phyloP scores from a whole-genome alignment of 2,329 filamentous ascomycete species.

The Fusarium sp. region DNA sequence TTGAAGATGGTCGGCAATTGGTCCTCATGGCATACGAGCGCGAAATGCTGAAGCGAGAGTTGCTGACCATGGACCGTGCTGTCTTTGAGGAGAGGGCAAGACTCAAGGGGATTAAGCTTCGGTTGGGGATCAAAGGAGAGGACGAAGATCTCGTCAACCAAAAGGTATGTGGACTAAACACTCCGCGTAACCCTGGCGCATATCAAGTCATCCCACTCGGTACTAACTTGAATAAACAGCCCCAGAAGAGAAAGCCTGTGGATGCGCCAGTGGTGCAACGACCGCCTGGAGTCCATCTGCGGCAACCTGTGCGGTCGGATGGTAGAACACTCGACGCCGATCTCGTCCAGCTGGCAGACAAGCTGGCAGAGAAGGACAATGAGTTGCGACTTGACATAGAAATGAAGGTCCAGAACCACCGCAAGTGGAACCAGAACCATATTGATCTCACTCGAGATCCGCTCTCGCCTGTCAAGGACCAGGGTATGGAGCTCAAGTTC shows the following conservation, averaged over 20 bases:
- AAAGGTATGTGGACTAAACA: conserved; percentile 71
- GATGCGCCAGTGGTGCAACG: conserved; percentile 71
- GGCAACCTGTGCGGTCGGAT: conserved; percentile 76
- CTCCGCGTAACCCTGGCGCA: conserved; percentile 34
- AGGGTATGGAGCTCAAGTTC: conserved; percentile 71
- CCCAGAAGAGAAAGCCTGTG: conserved; percentile 75
- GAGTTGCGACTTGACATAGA: conserved; percentile 85
- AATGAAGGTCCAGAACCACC: conserved; percentile 86
- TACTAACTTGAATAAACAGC: conserved; percentile 58
- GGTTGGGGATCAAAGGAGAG: conserved; percentile 88
- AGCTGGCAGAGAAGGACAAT: conserved; percentile 83
- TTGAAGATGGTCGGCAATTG: conserved; percentile 88
- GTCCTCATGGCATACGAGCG: conserved; percentile 82
- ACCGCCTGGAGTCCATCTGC: conserved; percentile 71
- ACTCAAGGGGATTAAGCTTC: conserved; percentile 89
- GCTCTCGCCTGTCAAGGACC: conserved; percentile 80
- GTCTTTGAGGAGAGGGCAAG: conserved; percentile 86
- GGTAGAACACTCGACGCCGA: conserved; percentile 81
- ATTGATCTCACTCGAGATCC: conserved; percentile 89
- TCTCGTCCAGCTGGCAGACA: conserved; percentile 79
- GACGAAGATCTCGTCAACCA: conserved; percentile 96
- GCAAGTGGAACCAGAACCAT: conserved; percentile 90
- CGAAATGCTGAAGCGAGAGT: conserved; percentile 81
- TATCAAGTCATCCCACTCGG: conserved; percentile 33
- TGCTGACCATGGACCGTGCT: conserved; percentile 77